Evolutionary conservation across 2,329 filamentous ascomycete genomes (phyloP).

Genomic region (Xylaria sp.): DNA sequence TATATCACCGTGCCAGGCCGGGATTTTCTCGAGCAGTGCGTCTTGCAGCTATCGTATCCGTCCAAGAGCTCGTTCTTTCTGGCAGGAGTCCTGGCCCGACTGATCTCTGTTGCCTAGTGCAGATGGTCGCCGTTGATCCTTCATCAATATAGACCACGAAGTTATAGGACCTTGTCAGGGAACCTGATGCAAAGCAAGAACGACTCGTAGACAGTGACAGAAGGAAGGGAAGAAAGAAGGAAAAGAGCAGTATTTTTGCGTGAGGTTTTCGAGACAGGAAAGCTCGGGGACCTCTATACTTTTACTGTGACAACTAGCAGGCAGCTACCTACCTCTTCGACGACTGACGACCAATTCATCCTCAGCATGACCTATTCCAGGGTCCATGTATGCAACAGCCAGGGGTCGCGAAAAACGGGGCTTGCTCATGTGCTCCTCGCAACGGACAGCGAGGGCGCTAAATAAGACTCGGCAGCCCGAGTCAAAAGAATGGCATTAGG

Average conservation of each 20-base stretch:
- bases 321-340: conserved; percentile 10
- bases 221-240: conserved; percentile 2
- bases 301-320: conserved; percentile 8
- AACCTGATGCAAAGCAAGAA: not conserved
- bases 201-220: not conserved
- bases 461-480: conserved; percentile 30
- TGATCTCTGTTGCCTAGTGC: not conserved
- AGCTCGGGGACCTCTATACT: conserved; percentile 4
- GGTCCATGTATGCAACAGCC: conserved; percentile 23
- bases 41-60: not conserved
- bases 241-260: conserved; percentile 5
- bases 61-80: not conserved
- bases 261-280: conserved; percentile 5
- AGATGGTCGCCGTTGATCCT: not conserved
- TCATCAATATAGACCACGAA: not conserved
- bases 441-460: conserved; percentile 27
- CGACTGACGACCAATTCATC: conserved; percentile 13
- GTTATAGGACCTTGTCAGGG: not conserved
- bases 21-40: not conserved
- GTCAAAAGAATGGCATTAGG: conserved; percentile 8
- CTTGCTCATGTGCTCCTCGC: conserved; percentile 29
- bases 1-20: not conserved
- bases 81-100: not conserved
- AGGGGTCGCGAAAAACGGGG: conserved; percentile 24
- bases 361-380: conserved; percentile 23